These are phyloP conservation scores for Chlamydomonas eustigma DNA, from an alignment of 139 green algal species.

Conservation along the genomic window DNA sequence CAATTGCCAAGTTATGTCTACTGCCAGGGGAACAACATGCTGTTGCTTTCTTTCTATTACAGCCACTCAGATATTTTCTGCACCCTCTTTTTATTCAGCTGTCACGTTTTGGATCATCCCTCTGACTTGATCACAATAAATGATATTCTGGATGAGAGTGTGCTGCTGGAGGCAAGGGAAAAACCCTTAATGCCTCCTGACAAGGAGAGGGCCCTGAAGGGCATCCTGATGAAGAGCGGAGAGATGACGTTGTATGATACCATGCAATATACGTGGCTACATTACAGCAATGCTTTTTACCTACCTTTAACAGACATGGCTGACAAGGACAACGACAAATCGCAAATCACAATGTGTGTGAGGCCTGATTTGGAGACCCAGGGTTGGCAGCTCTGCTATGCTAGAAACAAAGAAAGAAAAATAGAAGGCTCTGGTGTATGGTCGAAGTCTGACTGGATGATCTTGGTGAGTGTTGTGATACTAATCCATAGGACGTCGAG, in stretches of 20 bases:
- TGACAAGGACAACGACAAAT: no score
- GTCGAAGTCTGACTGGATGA: no score
- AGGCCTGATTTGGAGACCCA: no score
- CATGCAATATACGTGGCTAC: not conserved
- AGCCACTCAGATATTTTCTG: not conserved
- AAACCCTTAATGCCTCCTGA: not conserved
- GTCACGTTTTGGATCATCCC: slow-evolving; percentile 5
- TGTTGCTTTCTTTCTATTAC: not conserved
- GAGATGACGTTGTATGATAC: slow-evolving; percentile 3
- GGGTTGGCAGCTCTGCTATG: no score
- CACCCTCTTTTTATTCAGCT: not conserved
- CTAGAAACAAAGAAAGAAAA: no score
- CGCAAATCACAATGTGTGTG: no score
- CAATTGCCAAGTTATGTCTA: not conserved
- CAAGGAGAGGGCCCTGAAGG: not conserved
- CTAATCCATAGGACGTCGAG: no score
- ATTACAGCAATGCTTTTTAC: no score
- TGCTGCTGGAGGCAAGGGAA: not conserved
- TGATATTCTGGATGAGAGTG: not conserved
- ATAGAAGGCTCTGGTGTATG: no score
- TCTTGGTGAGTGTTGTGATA: no score
- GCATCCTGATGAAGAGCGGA: not conserved
- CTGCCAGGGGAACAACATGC: not conserved
- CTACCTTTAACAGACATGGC: no score
- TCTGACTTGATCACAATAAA: slow-evolving; percentile 11